Percentiles rank a stretch among this genome's conserved stretches.
Evolutionary conservation across 208 protist genomes (phyloP).

Genomic region (Strigomonas oncopelti): DNA sequence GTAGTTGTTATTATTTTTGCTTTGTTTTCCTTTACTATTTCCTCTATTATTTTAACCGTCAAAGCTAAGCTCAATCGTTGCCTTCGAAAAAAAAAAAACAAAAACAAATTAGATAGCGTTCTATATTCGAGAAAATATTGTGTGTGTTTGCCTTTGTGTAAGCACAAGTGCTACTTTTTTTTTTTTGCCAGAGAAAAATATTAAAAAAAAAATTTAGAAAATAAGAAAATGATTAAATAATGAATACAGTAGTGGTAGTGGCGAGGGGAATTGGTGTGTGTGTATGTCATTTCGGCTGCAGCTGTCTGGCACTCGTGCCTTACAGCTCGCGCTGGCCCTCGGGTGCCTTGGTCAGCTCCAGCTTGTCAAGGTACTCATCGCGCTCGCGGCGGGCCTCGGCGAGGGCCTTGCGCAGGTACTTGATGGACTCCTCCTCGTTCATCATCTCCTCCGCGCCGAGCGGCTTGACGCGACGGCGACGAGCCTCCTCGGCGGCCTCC

Average conservation of each 20-base stretch:
- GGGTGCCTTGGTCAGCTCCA: constrained; percentile 19
- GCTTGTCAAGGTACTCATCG: constrained; percentile 39
- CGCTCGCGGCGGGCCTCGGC: constrained; percentile 48
- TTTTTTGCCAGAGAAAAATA: neutral
- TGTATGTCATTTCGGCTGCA: no score
- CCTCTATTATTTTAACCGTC: neutral
- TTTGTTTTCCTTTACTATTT: constrained; percentile 1
- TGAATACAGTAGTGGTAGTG: no score
- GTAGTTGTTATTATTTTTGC: neutral
- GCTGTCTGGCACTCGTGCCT: no score
- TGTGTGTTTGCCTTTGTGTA: neutral
- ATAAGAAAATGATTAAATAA: no score
- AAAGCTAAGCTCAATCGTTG: neutral
- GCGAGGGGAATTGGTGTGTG: no score
- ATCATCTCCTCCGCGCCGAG: constrained; percentile 31
- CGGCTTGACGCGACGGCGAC: constrained; percentile 18
- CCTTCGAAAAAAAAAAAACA: no score
- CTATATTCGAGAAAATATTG: constrained; percentile 13
- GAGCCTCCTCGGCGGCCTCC: constrained; percentile 26
- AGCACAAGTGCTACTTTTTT: neutral
- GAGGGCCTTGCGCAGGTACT: constrained; percentile 51
- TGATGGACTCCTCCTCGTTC: constrained; percentile 40
- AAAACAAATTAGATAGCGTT: constrained; percentile 8
- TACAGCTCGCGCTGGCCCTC: no score
- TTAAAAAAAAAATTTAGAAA: constrained; percentile 9